A percentile compares a stretch with the other conserved stretches of the same genome.
These are phyloP conservation scores for Sphagnum magellanicum DNA, from an alignment of 228 moss, liverwort and hornwort genomes.

Conservation along the genomic window DNA sequence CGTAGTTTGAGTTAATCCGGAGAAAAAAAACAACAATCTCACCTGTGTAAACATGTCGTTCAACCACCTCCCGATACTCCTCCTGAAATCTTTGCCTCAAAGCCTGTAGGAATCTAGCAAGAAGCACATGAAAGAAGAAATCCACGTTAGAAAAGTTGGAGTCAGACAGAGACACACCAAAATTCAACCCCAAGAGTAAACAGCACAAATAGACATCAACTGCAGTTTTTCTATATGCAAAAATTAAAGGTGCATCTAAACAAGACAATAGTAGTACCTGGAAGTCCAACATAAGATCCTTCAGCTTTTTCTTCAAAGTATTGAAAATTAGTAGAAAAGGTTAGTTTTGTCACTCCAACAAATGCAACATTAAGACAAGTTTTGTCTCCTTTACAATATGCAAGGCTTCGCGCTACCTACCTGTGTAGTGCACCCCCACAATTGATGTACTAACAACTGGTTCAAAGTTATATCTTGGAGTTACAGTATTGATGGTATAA, in stretches of 20 bases:
- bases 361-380: background rate
- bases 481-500: background rate
- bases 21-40: background rate
- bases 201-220: no score
- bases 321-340: slow-evolving; percentile 25
- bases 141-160: background rate
- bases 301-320: slow-evolving; percentile 85
- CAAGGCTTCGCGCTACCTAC: no score
- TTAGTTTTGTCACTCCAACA: background rate
- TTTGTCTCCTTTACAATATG: no score
- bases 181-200: no score
- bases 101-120: slow-evolving; percentile 20
- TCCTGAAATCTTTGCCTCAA: slow-evolving; percentile 71
- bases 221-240: no score
- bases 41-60: slow-evolving; percentile 58
- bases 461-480: no score
- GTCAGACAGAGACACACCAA: no score
- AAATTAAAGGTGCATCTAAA: no score
- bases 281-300: slow-evolving; percentile 80
- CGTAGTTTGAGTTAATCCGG: no score
- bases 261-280: slow-evolving; percentile 29
- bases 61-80: slow-evolving; percentile 82
- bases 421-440: no score
- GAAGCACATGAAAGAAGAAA: background rate
- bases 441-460: no score